A percentile compares a stretch with the other conserved stretches of the same genome.
Evolutionary conservation across 1,139 yeast genomes (phyloP).

Genomic region (Yamadazyma membranifaciens): DNA sequence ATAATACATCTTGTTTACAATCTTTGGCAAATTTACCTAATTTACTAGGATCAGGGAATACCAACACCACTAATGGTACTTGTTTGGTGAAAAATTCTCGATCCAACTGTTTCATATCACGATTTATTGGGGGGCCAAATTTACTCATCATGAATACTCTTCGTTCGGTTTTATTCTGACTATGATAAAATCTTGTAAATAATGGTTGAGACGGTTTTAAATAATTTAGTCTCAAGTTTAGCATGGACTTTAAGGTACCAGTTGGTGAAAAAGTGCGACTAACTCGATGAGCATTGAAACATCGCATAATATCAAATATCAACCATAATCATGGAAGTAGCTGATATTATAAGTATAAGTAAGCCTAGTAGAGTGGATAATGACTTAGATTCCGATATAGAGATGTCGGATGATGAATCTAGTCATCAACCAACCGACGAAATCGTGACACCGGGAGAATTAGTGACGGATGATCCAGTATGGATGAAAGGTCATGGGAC

Average conservation of each 20-base stretch:
- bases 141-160: constrained; percentile 28
- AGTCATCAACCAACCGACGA: constrained; percentile 2
- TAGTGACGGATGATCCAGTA: constrained; percentile 89
- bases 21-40: constrained; percentile 55
- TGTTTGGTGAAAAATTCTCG: constrained; percentile 56
- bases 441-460: constrained; percentile 93
- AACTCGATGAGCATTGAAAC: constrained; percentile 4
- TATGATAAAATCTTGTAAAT: constrained; percentile 15
- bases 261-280: background rate
- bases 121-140: constrained; percentile 65
- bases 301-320: constrained; percentile 1
- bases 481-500: constrained; percentile 99
- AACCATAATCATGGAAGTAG: constrained; percentile 19
- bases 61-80: constrained; percentile 63
- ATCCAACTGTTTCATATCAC: constrained; percentile 66
- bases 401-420: constrained; percentile 35
- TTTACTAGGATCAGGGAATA: constrained; percentile 63
- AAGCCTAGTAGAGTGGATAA: constrained; percentile 23
- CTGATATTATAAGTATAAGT: constrained; percentile 39
- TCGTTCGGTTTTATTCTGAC: constrained; percentile 25
- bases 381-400: constrained; percentile 28
- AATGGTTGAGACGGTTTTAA: background rate
- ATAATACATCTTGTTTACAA: constrained; percentile 55
- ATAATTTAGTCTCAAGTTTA: constrained; percentile 8
- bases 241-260: constrained; percentile 5